Evolutionary conservation across 2,329 filamentous ascomycete species (phyloP).

Genomic region (Penicillium sp.): DNA sequence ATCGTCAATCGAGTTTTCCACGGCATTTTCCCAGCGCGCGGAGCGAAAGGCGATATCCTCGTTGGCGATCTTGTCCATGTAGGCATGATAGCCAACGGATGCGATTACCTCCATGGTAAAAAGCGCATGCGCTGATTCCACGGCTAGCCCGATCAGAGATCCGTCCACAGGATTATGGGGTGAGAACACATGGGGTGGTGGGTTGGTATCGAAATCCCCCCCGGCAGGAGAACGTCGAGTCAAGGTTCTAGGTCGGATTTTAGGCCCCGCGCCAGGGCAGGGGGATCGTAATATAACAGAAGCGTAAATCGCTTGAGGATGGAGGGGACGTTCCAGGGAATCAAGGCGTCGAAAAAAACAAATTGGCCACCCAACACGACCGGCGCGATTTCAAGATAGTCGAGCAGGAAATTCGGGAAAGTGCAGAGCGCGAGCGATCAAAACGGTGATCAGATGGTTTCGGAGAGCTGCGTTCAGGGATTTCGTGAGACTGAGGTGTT

Average conservation of each 20-base stretch:
- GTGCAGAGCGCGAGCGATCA: slow-evolving; percentile 3
- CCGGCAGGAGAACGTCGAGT: slow-evolving; percentile 13
- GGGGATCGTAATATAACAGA: neutral
- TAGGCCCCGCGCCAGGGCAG: neutral
- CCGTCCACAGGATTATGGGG: slow-evolving; percentile 15
- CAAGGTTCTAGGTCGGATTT: slow-evolving; percentile 8
- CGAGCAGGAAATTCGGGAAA: slow-evolving; percentile 8
- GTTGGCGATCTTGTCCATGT: slow-evolving; percentile 4
- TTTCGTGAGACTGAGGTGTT: neutral
- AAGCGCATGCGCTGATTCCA: slow-evolving; percentile 17
- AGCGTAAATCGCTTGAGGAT: neutral
- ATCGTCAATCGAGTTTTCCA: slow-evolving; percentile 16
- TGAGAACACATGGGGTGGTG: slow-evolving; percentile 24
- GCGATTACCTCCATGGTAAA: slow-evolving; percentile 23
- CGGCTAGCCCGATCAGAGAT: slow-evolving; percentile 17
- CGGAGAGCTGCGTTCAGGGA: neutral
- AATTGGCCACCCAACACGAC: slow-evolving; percentile 25
- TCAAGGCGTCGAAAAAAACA: neutral
- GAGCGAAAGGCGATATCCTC: slow-evolving; percentile 6
- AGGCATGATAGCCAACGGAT: slow-evolving; percentile 4
- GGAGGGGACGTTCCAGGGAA: neutral
- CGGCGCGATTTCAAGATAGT: slow-evolving; percentile 24
- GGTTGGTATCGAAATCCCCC: slow-evolving; percentile 10
- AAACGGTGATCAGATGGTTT: slow-evolving; percentile 5
- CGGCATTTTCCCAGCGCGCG: slow-evolving; percentile 6